A percentile compares a stretch with the other conserved stretches of the same genome.
phyloP scores from a whole-genome alignment of 2,329 filamentous ascomycete genomes.

The Ophiostoma montium region DNA sequence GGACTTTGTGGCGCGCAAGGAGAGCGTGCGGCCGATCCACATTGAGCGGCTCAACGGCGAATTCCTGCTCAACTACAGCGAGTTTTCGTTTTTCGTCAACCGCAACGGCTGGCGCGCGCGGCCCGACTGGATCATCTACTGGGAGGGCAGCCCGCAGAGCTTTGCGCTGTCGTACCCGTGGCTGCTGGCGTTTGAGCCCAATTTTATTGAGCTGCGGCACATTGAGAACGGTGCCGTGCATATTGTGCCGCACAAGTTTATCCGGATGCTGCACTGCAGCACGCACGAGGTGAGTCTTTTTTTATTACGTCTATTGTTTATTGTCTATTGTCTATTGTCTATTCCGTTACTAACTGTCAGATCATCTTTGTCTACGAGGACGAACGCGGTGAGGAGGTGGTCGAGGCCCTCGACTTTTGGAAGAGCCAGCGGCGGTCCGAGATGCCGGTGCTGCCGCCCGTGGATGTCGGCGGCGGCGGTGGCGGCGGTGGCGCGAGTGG shows the following conservation, averaged over 20 bases:
- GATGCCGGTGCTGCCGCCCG: slow-evolving; percentile 8
- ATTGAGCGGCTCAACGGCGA: slow-evolving; percentile 95
- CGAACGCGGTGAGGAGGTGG: slow-evolving; percentile 80
- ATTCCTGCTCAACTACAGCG: slow-evolving; percentile 94
- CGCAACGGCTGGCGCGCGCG: slow-evolving; percentile 93
- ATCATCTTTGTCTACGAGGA: slow-evolving; percentile 97
- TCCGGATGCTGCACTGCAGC: slow-evolving; percentile 92
- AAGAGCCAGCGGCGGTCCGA: slow-evolving; percentile 42
- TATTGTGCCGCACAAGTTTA: slow-evolving; percentile 92
- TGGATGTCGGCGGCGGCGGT: not conserved
- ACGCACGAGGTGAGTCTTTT: slow-evolving; percentile 69
- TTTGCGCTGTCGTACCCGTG: slow-evolving; percentile 95
- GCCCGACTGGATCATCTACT: slow-evolving; percentile 93
- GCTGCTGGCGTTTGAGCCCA: slow-evolving; percentile 92
- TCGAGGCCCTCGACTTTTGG: slow-evolving; percentile 96
- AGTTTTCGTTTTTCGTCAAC: slow-evolving; percentile 99
- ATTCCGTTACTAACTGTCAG: slow-evolving; percentile 33
- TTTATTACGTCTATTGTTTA: not conserved
- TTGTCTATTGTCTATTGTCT: too few relatives aligned
- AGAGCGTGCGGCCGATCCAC: slow-evolving; percentile 87
- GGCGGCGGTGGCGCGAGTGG: not conserved
- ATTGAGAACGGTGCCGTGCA: slow-evolving; percentile 91
- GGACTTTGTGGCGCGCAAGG: slow-evolving; percentile 89
- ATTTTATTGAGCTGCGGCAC: slow-evolving; percentile 92
- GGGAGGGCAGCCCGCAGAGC: slow-evolving; percentile 84